phyloP scores from a whole-genome alignment of 345 rosid genomes.

The Bruguiera parviflora region DNA sequence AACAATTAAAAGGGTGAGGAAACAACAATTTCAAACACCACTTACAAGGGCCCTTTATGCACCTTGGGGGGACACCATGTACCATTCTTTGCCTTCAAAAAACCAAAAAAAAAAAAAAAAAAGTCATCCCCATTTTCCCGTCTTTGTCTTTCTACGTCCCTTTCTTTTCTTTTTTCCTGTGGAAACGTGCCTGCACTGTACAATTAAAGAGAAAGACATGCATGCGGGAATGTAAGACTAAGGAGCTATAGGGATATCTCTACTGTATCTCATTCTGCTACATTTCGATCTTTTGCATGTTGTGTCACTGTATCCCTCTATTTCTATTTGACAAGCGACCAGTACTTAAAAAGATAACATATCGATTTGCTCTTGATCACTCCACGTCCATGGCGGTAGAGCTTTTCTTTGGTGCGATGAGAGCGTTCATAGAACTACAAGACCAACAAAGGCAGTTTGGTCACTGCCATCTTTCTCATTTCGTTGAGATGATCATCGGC shows the following conservation, averaged over 20 bases:
- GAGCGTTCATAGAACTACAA: not conserved
- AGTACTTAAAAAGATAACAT: no score
- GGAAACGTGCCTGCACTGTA: constrained; percentile 29
- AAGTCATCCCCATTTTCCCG: not conserved
- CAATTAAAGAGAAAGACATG: constrained; percentile 17
- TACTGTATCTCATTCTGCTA: not conserved
- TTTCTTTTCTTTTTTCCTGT: constrained; percentile 10
- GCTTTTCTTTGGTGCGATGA: not conserved
- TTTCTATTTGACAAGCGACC: no score
- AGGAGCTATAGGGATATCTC: not conserved
- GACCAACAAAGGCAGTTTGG: not conserved
- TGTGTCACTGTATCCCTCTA: no score
- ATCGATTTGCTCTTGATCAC: not conserved
- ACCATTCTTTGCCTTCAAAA: constrained; percentile 31
- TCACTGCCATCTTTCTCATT: not conserved
- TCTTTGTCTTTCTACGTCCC: constrained; percentile 1
- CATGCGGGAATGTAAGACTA: constrained; percentile 41
- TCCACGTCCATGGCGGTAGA: constrained; percentile 10
- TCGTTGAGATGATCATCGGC: constrained; percentile 8
- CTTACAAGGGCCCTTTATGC: not conserved
- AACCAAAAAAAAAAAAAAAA: not conserved
- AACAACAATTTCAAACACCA: constrained; percentile 16
- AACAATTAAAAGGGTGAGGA: not conserved
- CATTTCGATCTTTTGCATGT: no score
- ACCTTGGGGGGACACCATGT: constrained; percentile 27